A percentile compares a stretch with the other conserved stretches of the same genome.
These are phyloP conservation scores for Xylaria longipes DNA, from an alignment of 495 filamentous ascomycete genomes.

Conservation along the genomic window DNA sequence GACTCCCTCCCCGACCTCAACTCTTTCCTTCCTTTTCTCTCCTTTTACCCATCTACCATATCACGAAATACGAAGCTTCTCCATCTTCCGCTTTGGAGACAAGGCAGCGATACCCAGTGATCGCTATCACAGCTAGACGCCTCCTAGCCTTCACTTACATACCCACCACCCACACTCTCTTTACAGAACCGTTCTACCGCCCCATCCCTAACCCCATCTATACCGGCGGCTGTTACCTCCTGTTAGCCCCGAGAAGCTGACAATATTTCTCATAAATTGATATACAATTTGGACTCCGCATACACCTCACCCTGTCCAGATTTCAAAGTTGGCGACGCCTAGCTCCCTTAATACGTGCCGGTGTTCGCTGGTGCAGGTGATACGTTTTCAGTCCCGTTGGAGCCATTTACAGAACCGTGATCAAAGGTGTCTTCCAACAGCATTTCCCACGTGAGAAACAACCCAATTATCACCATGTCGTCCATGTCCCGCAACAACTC, in stretches of 20 bases:
- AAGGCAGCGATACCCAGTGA: constrained; percentile 21
- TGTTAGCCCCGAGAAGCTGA: background rate
- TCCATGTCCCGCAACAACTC: constrained; percentile 48
- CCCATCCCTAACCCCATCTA: background rate
- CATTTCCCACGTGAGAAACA: constrained; percentile 4
- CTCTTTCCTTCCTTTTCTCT: constrained; percentile 35
- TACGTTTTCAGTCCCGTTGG: constrained; percentile 8
- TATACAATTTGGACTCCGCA: constrained; percentile 11
- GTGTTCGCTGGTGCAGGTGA: constrained; percentile 29
- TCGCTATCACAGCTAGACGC: background rate
- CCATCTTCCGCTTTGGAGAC: constrained; percentile 31
- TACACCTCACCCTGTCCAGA: constrained; percentile 12
- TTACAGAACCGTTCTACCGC: background rate
- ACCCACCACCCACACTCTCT: background rate
- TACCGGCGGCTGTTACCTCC: background rate
- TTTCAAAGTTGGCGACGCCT: constrained; percentile 25
- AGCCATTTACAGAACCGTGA: constrained; percentile 20
- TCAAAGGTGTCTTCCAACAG: constrained; percentile 27
- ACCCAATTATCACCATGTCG: constrained; percentile 35
- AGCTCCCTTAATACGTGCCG: constrained; percentile 22
- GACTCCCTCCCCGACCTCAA: constrained; percentile 52
- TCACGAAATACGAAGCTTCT: constrained; percentile 31
- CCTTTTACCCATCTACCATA: constrained; percentile 35
- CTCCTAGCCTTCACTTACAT: constrained; percentile 5
- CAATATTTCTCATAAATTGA: background rate